Base-by-base conservation (phyloP, 75 land plant genomes). In the Picea glauca region DNA sequence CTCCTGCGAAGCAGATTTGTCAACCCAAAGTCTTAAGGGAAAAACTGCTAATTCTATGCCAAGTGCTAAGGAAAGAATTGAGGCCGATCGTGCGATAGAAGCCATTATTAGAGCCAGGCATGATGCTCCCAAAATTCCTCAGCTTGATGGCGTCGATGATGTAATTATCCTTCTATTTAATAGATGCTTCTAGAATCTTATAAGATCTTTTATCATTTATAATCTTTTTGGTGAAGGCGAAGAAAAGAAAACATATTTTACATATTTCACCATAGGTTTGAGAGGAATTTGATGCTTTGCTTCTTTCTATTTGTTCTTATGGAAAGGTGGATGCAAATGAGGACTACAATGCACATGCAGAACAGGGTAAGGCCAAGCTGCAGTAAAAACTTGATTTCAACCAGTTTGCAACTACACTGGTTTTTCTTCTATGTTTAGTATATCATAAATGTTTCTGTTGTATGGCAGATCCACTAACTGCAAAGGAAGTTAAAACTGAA, bases 291-390 rank as follows among this genome's bases (percentile, higher is more conserved):
- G 62, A 60, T 63, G 43, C 61, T 75, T 84, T 58, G 21, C 38
- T 58, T 31, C 73, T 76, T 72, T 82, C 63, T 30, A 87, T 85
- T 78, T 86, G 50, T 93, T 89, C 73, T 82, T 80, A 62, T 80
- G 87, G 43, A 92, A 91, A 86, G 90, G 87, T 50, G 76, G 89
- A 89, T 72, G 87, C 88, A 58, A 89, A 83, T 82, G 99, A 95
- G 84, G 98, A 97, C 82, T 97, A 97, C 84, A 92, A 91, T 76
- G 88, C 94, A 64, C 92, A 95, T 57, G 89, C 83, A 57, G 94
- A 92, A 12, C 89, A 87, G 80, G 98, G 98, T 91, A 81, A 82
- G 60, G 26, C 84, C 14, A 61, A 17, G 14, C 20, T 58, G 35
- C 7, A 38, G 62, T 33, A 13, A 56, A 21, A 2, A 32, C 11